Conservation (phyloP, 169 alveolate species). For the Eimeria praecox region DNA sequence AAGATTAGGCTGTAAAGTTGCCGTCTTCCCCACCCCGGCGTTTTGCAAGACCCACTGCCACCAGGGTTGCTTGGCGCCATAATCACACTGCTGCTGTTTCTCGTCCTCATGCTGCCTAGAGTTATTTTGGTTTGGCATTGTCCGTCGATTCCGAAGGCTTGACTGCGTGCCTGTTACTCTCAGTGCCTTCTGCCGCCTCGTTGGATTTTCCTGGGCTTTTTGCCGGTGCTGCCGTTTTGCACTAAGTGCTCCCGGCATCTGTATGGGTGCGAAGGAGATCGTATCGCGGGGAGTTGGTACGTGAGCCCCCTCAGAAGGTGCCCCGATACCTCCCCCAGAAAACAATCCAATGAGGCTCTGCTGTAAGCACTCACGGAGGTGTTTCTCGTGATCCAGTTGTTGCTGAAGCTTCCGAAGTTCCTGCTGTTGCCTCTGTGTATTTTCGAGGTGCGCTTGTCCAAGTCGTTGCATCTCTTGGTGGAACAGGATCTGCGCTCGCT, state of each 20-base stretch:
- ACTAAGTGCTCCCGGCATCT: neutral
- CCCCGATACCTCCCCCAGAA: slow-evolving; percentile 9
- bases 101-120: slow-evolving; percentile 10
- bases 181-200: neutral
- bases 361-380: slow-evolving; percentile 57
- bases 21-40: slow-evolving; percentile 8
- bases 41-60: slow-evolving; percentile 26
- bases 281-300: neutral
- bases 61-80: neutral
- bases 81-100: neutral
- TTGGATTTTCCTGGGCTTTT: neutral
- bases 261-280: neutral
- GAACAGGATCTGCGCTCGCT: slow-evolving; percentile 17
- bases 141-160: slow-evolving; percentile 8
- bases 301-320: neutral
- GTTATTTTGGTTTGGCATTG: neutral
- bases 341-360: slow-evolving; percentile 47
- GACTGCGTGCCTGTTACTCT: slow-evolving; percentile 28
- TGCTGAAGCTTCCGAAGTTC: slow-evolving; percentile 28
- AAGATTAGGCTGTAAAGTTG: neutral
- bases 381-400: slow-evolving; percentile 7
- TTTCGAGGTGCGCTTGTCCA: slow-evolving; percentile 46
- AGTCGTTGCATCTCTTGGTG: slow-evolving; percentile 63
- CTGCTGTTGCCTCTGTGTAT: slow-evolving; percentile 28
- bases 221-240: slow-evolving; percentile 15